A percentile compares a stretch with the other conserved stretches of the same genome.
Conservation (phyloP, 805 yeast genomes). For the Zygotorulaspora sp. region DNA sequence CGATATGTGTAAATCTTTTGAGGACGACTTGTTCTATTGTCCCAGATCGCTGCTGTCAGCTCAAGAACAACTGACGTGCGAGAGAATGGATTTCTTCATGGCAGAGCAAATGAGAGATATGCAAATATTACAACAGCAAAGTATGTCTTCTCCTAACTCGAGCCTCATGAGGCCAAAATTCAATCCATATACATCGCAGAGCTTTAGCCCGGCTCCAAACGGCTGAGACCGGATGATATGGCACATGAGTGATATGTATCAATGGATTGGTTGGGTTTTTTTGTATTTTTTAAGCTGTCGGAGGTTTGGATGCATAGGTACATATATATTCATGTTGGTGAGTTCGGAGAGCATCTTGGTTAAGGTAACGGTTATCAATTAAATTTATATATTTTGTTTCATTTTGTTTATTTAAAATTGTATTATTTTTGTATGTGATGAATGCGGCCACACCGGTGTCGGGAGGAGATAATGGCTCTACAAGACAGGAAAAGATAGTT, state of each 20-base stretch:
- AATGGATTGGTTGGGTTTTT: not conserved
- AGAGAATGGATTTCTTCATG: slow-evolving; percentile 26
- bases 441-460: too few species aligned
- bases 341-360: slow-evolving; percentile 5
- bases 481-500: too few species aligned
- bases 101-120: slow-evolving; percentile 21
- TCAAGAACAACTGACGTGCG: slow-evolving; percentile 27
- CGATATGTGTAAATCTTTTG: slow-evolving; percentile 30
- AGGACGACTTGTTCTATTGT: slow-evolving; percentile 33
- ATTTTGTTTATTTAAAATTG: slow-evolving; percentile 1
- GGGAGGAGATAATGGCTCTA: too few species aligned
- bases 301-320: slow-evolving; percentile 1
- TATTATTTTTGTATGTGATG: too few species aligned
- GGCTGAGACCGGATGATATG: slow-evolving; percentile 4
- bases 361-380: slow-evolving; percentile 9
- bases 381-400: slow-evolving; percentile 6
- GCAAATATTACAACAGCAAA: slow-evolving; percentile 9
- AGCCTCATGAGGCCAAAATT: slow-evolving; percentile 41
- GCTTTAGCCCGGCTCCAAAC: slow-evolving; percentile 49
- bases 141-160: slow-evolving; percentile 10
- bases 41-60: slow-evolving; percentile 30
- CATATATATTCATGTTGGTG: slow-evolving; percentile 3
- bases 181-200: slow-evolving; percentile 63
- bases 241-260: not conserved
- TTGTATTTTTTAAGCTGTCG: not conserved